These are phyloP conservation scores for Quillaja saponaria DNA, from an alignment of 306 rosid genomes.

Conservation along the genomic window DNA sequence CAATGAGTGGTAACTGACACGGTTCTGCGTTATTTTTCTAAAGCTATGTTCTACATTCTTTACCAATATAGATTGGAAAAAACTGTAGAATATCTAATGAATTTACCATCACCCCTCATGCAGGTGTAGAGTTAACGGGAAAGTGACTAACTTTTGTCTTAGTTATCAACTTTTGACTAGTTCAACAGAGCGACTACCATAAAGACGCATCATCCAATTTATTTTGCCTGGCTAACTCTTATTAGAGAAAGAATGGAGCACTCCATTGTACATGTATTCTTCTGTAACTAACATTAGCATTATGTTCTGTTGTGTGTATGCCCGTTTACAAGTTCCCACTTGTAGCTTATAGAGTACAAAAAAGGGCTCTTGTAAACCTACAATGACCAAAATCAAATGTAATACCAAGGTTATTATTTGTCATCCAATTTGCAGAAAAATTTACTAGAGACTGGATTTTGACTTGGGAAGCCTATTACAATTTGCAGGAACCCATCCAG, in stretches of 20 bases:
- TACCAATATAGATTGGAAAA: no score
- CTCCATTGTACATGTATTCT: slow-evolving; percentile 7
- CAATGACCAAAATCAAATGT: not conserved
- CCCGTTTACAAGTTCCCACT: slow-evolving; percentile 23
- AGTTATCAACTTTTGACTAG: slow-evolving; percentile 12
- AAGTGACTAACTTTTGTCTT: not conserved
- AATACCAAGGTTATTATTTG: slow-evolving; percentile 14
- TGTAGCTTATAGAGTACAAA: slow-evolving; percentile 28
- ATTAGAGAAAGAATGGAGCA: slow-evolving; percentile 8
- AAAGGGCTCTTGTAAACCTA: not conserved
- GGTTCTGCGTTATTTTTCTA: no score
- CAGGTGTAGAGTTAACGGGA: no score
- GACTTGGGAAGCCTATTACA: slow-evolving; percentile 59
- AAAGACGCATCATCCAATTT: slow-evolving; percentile 10
- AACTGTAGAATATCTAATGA: no score
- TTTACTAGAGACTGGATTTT: slow-evolving; percentile 31
- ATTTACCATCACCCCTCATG: no score
- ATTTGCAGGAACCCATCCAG: slow-evolving; percentile 63
- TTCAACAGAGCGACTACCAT: slow-evolving; percentile 2
- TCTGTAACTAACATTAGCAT: slow-evolving; percentile 22
- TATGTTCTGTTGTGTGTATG: slow-evolving; percentile 1
- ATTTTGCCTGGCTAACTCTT: not conserved
- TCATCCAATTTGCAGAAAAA: slow-evolving; percentile 24
- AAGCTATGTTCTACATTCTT: no score
- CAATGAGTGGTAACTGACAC: no score